Conservation (phyloP, 2,329 filamentous ascomycete genomes). For the Claviceps spartinae region DNA sequence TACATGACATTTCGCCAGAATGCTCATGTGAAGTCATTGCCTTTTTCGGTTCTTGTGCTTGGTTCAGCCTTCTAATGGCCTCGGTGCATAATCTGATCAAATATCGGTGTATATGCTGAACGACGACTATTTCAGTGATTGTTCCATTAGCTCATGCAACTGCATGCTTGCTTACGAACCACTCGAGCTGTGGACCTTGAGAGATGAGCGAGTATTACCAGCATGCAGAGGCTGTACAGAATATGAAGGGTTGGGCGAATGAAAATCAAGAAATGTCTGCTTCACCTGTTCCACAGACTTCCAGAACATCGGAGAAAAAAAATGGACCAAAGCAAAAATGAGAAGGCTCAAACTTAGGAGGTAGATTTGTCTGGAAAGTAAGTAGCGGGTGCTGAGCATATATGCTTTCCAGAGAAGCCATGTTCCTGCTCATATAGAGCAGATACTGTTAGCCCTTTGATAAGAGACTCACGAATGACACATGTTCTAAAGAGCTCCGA, state of each 20-base stretch:
- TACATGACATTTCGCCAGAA: background rate
- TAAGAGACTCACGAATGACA: background rate
- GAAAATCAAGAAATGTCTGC: background rate
- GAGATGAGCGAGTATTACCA: background rate
- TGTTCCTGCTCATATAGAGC: background rate
- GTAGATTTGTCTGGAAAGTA: background rate
- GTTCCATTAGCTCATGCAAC: background rate
- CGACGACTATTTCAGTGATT: background rate
- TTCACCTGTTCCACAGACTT: background rate
- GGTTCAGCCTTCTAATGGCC: background rate
- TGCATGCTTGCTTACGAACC: background rate
- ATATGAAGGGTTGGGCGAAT: background rate
- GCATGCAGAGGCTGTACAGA: background rate
- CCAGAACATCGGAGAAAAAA: background rate
- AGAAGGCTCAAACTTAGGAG: background rate
- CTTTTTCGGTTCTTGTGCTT: background rate
- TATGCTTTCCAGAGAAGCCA: background rate
- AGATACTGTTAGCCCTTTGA: background rate
- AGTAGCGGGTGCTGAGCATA: background rate
- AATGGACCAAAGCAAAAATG: background rate
- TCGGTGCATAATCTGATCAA: background rate
- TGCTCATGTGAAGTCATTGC: background rate
- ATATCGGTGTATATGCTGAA: background rate
- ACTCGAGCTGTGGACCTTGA: background rate
- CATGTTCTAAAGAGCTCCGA: too few relatives aligned